These are phyloP conservation scores for Didymella keratinophila DNA, from an alignment of 2,329 filamentous ascomycete species.

Conservation along the genomic window DNA sequence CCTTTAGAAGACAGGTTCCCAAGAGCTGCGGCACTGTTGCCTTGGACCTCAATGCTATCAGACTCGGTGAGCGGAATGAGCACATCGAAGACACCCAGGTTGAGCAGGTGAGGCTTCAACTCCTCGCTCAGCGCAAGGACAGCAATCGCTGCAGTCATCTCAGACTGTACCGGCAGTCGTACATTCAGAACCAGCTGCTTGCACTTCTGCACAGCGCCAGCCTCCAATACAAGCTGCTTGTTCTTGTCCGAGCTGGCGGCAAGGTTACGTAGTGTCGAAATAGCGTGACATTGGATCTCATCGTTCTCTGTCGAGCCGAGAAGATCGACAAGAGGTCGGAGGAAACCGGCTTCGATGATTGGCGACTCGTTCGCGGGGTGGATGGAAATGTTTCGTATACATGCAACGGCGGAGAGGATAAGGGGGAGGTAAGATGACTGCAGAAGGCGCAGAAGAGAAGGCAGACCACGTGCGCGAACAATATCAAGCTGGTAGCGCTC, in stretches of 20 bases:
- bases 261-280: slow-evolving; percentile 93
- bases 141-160: slow-evolving; percentile 99
- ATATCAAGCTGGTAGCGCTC: slow-evolving; percentile 99
- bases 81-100: slow-evolving; percentile 93
- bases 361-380: slow-evolving; percentile 97
- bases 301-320: slow-evolving; percentile 96
- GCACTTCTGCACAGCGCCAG: slow-evolving; percentile 97
- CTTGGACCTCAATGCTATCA: slow-evolving; percentile 95
- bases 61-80: slow-evolving; percentile 95
- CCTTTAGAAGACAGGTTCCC: slow-evolving; percentile 98
- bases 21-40: slow-evolving; percentile 94
- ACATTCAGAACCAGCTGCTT: slow-evolving; percentile 95
- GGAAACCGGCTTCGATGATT: slow-evolving; percentile 96
- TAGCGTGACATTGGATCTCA: slow-evolving; percentile 98
- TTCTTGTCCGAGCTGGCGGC: slow-evolving; percentile 97
- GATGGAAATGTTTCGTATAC: slow-evolving; percentile 98
- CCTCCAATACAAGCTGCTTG: slow-evolving; percentile 96
- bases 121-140: slow-evolving; percentile 96
- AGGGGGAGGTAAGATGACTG: slow-evolving; percentile 96
- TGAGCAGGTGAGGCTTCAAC: slow-evolving; percentile 88
- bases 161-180: slow-evolving; percentile 91
- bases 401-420: slow-evolving; percentile 95
- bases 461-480: slow-evolving; percentile 84
- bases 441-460: slow-evolving; percentile 84
- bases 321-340: slow-evolving; percentile 91